Conservation (phyloP, 176 grass and related monocot species). For the Avena insularis region DNA sequence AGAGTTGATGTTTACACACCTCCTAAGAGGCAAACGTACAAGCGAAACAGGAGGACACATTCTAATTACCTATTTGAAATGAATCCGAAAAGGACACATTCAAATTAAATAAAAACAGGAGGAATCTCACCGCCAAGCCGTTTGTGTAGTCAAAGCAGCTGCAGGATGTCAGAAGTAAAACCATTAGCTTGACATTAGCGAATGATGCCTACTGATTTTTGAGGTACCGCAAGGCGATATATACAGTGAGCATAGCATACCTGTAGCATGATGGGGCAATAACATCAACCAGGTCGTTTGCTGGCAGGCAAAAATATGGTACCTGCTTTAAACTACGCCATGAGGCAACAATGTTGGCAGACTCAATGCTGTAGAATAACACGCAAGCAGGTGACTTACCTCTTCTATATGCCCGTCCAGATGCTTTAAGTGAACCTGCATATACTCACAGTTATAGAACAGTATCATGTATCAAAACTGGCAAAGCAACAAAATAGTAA, state of each 20-base stretch:
- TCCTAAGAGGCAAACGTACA: too few relatives aligned
- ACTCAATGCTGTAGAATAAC: conserved; percentile 27
- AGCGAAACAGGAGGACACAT: too few relatives aligned
- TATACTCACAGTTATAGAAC: conserved; percentile 36
- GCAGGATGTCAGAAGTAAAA: conserved; percentile 47
- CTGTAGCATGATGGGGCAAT: conserved; percentile 98
- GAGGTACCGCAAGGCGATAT: neutral
- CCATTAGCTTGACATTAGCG: conserved; percentile 1
- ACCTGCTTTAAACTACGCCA: conserved; percentile 67
- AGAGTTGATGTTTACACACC: too few relatives aligned
- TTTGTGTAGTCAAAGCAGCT: conserved; percentile 99
- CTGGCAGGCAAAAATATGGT: conserved; percentile 95
- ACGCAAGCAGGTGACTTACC: conserved; percentile 45
- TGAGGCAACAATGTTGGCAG: neutral
- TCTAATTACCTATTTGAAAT: conserved; percentile 2
- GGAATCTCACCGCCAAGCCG: conserved; percentile 83
- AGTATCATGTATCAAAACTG: conserved; percentile 1
- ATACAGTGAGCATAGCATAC: conserved; percentile 39
- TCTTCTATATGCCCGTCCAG: conserved; percentile 97
- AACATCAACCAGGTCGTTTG: conserved; percentile 96
- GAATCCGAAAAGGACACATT: neutral
- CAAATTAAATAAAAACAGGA: conserved; percentile 28
- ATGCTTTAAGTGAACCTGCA: conserved; percentile 97
- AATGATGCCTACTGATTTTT: conserved; percentile 9
- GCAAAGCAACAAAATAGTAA: neutral